Evolutionary conservation across 2,329 filamentous ascomycete genomes (phyloP), one percentile per base, ranked within the genome.

Genomic region (Talaromyces pinophilus): DNA sequence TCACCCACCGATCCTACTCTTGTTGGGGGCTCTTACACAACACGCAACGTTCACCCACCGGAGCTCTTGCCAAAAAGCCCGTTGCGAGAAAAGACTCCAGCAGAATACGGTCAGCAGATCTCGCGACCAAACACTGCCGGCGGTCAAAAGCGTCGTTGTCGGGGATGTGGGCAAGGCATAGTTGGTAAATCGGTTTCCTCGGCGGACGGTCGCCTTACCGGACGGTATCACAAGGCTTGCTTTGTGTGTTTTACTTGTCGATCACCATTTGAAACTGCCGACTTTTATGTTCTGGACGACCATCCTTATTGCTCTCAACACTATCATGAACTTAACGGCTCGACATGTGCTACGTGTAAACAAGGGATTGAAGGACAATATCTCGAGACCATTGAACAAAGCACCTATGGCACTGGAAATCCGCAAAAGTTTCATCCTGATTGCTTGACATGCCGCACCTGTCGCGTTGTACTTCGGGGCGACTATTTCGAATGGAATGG

Each of bases 281-380:
- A 95, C 67, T 98, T 98, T 73, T 99, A 99, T 76, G 93, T 99
- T 11, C 86, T 93, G 67, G 81, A 90, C 70, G 92, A 99, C 79
- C 85, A 88, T 67, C 95, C 95, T 0, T 97, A 94, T 79, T 98
- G 95, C 78, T 90, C 92, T 71, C 88, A 89, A 60, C 93, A 98
- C 78, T 99, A 98, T 76, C 95, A 99, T 80, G 87, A 91, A 76
- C 85, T 95, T 40, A 98, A 98, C 72, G 90, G 90, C 61, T 96
- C 92, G 57, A 81, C 97, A 1, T 99, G 95, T 76, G 86, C 86
- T 17, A 85, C 85, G 35, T 99, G 95, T 77, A 86, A 91, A 69
- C 83, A 83, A 11, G 95, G 95, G 15, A 98, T 99, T 71, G 95
- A 99, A 78, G 95, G 95, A 0, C 90, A 93, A 71, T 99, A 96